These are phyloP conservation scores for Paracoccidioides lutzii DNA, from an alignment of 2,329 filamentous ascomycete genomes.

Conservation along the genomic window DNA sequence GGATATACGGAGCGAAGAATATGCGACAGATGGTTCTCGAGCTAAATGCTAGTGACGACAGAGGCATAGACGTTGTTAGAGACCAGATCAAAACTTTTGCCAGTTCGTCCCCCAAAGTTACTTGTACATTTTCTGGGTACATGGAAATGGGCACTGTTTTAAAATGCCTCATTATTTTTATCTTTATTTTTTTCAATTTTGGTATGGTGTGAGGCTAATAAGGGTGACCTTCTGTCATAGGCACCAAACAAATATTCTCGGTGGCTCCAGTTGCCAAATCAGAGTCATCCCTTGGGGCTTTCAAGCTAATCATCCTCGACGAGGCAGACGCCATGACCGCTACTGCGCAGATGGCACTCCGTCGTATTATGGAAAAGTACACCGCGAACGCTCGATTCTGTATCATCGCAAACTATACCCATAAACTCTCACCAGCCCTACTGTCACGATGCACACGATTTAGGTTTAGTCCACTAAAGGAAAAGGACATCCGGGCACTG, in stretches of 20 bases:
- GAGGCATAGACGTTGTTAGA: conserved; percentile 92
- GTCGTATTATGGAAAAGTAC: conserved; percentile 98
- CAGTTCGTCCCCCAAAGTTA: conserved; percentile 34
- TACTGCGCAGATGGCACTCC: conserved; percentile 91
- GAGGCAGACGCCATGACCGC: conserved; percentile 99
- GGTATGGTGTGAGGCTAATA: neutral
- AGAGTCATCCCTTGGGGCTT: conserved; percentile 50
- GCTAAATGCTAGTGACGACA: conserved; percentile 91
- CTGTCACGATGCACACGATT: conserved; percentile 90
- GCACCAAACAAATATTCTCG: conserved; percentile 93
- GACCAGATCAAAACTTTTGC: conserved; percentile 99
- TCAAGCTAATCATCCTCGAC: conserved; percentile 94
- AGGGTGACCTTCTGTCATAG: conserved; percentile 12
- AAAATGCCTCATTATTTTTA: too few species aligned
- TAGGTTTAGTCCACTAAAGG: conserved; percentile 85
- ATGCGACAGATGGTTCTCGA: conserved; percentile 98
- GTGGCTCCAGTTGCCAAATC: conserved; percentile 37
- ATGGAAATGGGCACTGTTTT: too few species aligned
- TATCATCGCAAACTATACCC: conserved; percentile 97
- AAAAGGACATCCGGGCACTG: conserved; percentile 67
- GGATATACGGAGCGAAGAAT: conserved; percentile 84
- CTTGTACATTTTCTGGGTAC: too few species aligned
- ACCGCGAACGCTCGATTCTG: conserved; percentile 96
- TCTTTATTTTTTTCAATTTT: neutral
- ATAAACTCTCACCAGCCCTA: conserved; percentile 88